phyloP scores from a whole-genome alignment of 202 grass and related monocot species.

The Hordeum pubiflorum region DNA sequence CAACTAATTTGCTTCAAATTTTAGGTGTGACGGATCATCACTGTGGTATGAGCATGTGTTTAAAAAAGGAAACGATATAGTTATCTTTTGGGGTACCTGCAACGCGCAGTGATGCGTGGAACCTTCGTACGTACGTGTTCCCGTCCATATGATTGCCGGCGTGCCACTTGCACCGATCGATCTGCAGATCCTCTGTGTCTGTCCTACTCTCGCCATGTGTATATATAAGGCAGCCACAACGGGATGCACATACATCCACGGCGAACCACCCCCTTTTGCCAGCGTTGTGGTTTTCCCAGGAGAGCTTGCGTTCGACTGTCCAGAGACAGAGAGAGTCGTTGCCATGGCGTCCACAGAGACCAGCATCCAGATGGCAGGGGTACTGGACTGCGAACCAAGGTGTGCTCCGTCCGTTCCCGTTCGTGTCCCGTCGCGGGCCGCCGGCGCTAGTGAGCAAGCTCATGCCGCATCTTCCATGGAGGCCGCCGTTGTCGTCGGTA shows the following conservation, averaged over 20 bases:
- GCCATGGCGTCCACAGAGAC: not conserved
- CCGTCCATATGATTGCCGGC: no score
- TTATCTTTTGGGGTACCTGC: no score
- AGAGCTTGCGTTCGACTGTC: not conserved
- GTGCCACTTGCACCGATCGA: no score
- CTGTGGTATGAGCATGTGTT: no score
- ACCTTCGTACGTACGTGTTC: no score
- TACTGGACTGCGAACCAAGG: not conserved
- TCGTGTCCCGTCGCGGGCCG: not conserved
- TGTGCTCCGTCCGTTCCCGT: not conserved
- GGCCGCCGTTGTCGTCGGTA: not conserved
- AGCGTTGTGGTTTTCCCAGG: not conserved
- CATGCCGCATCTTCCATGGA: not conserved
- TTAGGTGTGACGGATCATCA: no score
- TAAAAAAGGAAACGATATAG: no score
- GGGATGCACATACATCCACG: not conserved
- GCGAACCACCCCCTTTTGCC: not conserved
- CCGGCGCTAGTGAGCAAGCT: not conserved
- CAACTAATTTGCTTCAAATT: no score
- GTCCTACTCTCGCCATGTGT: not conserved
- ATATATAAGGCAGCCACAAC: not conserved
- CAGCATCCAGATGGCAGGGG: not conserved
- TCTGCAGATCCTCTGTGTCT: not conserved
- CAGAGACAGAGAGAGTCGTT: not conserved
- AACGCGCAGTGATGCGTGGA: no score